These are phyloP conservation scores for Pichia pseudocactophila DNA, from an alignment of 805 yeast genomes.

Conservation along the genomic window DNA sequence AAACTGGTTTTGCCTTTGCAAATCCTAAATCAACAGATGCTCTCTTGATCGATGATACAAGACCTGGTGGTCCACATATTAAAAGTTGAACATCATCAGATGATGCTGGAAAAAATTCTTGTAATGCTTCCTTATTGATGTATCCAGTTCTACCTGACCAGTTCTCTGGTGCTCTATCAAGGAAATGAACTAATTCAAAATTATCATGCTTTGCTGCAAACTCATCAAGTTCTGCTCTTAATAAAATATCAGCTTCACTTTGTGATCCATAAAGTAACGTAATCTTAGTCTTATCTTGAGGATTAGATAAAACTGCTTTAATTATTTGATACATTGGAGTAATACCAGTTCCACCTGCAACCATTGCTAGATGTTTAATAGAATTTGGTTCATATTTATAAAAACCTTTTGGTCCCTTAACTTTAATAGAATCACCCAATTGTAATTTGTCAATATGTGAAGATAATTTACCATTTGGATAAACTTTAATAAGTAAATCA, in stretches of 20 bases:
- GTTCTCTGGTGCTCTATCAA: slow-evolving; percentile 60
- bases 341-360: slow-evolving; percentile 96
- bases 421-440: slow-evolving; percentile 69
- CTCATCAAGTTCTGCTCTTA: slow-evolving; percentile 70
- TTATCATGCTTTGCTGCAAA: slow-evolving; percentile 49
- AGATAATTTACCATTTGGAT: slow-evolving; percentile 80
- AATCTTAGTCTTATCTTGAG: slow-evolving; percentile 69
- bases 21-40: slow-evolving; percentile 68
- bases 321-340: slow-evolving; percentile 94
- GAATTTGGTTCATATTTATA: slow-evolving; percentile 77
- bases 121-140: slow-evolving; percentile 66
- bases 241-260: slow-evolving; percentile 67
- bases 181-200: slow-evolving; percentile 61
- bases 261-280: slow-evolving; percentile 76
- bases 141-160: slow-evolving; percentile 81
- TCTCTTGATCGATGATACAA: slow-evolving; percentile 79
- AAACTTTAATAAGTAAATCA: slow-evolving; percentile 78
- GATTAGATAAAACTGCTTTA: slow-evolving; percentile 69
- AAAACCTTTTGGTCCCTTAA: slow-evolving; percentile 88
- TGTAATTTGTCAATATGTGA: slow-evolving; percentile 59
- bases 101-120: slow-evolving; percentile 52
- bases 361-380: slow-evolving; percentile 70
- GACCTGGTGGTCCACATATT: slow-evolving; percentile 91
- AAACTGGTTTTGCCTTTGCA: slow-evolving; percentile 78
- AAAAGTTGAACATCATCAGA: slow-evolving; percentile 58